These are phyloP conservation scores for Conoideocrella luteorostrata DNA, from an alignment of 2,329 filamentous ascomycete species.

Conservation along the genomic window DNA sequence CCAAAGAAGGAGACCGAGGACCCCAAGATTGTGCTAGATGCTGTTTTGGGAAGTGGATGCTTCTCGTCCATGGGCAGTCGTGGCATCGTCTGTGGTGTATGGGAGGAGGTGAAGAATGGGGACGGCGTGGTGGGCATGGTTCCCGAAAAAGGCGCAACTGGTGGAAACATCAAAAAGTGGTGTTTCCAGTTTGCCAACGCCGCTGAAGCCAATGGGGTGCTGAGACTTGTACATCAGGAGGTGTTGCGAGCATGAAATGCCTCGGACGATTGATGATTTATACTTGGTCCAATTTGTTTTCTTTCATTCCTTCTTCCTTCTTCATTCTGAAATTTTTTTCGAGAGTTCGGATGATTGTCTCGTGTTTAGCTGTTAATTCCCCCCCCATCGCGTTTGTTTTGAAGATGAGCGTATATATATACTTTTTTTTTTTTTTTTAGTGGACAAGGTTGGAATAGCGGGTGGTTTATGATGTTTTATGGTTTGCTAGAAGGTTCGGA, in stretches of 20 bases:
- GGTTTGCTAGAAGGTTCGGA: neutral
- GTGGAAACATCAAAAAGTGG: constrained; percentile 55
- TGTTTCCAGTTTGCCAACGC: constrained; percentile 54
- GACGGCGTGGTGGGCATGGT: constrained; percentile 48
- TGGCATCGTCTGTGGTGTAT: constrained; percentile 83
- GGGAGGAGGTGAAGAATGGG: constrained; percentile 67
- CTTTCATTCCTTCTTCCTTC: neutral
- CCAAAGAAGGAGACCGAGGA: constrained; percentile 52
- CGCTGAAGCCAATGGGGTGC: constrained; percentile 49
- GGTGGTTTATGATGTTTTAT: neutral
- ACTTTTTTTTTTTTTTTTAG: too few species aligned
- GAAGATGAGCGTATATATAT: neutral
- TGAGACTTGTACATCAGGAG: constrained; percentile 50
- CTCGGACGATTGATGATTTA: neutral
- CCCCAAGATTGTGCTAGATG: constrained; percentile 67
- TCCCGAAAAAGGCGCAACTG: constrained; percentile 44
- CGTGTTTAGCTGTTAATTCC: too few species aligned
- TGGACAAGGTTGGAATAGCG: neutral
- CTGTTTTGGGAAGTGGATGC: constrained; percentile 74
- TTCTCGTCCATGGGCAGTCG: constrained; percentile 79
- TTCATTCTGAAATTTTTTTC: neutral
- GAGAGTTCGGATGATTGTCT: too few species aligned
- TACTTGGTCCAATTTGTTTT: neutral
- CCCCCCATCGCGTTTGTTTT: too few species aligned
- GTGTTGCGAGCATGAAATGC: constrained; percentile 33